Base-by-base conservation (phyloP, 2,329 filamentous ascomycete genomes). In the Paramyrothecium sp. region DNA sequence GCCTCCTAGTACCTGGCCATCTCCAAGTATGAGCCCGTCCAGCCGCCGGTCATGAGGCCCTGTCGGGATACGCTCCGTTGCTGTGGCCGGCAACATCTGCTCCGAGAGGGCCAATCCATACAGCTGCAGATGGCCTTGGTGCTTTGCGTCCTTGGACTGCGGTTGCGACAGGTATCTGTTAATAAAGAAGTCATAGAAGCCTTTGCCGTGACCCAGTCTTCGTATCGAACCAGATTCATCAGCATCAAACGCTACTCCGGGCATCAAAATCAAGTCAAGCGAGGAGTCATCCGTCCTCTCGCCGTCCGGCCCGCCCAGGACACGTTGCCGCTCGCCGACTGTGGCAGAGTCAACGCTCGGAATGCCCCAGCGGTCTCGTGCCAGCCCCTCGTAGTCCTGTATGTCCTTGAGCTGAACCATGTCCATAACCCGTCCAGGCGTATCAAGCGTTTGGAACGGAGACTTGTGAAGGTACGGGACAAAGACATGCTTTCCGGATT, bases 181-280 rank as follows among this genome's bases (percentile, higher is more conserved):
- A 69, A 99, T 77, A 73, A 97, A 99, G 73, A 88, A 90, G 77
- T 99, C 95, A 79, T 99, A 99, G 77, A 96, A 99, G 33, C 95
- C 95, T 73, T 92, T 96, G 56, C 95, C 95, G 73, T 99, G 95
- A 46, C 95, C 95, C 20, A 98, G 82, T 65, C 95, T 84, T 63
- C 89, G 85, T 59, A 95, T 83, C 13, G 77, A 78, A 3, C 79
- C 79, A 22, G 74, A 74, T 12, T 74, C 68, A 58, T 85, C 81
- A 53, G 79, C 64, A 71, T 97, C 93, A 73, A 99, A 99, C 3
- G 92, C 94, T 67, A 99, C 90, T 13, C 93, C 95, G 1, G 95
- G 95, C 80, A 98, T 85, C 26, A 99, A 81, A 61, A 99, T 90
- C 63, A 99, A 74, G 72, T 99, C 94, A 47, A 99, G 78, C 10